Evolutionary conservation across 129 eudicot genomes (phyloP), one percentile per base, ranked within the genome.

Genomic region (Escallonia rubra): DNA sequence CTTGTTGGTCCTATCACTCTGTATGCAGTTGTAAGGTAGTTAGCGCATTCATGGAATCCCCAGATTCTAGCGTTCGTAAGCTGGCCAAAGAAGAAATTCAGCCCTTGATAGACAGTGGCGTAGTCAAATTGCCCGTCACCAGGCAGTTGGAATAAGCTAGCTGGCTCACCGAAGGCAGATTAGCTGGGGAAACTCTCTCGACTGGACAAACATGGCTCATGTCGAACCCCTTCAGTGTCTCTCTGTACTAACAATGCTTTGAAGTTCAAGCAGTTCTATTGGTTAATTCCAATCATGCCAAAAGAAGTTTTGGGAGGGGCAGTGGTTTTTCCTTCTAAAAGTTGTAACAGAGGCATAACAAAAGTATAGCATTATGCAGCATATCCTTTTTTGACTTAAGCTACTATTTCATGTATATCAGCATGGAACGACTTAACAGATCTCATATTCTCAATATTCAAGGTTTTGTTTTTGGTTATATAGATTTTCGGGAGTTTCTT

Each of bases 1-100:
- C 57, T 63, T 66, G 52, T 67, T 63, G 4, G 13, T 16, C 15
- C 2, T 43, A 42, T 72, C 12, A 8, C 62, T 7, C 7, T 66
- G 44, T 68, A 72, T 74, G 65, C 81, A 93, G 96, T 59, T 75
- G 87, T 4, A 90, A 87, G 81, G 90, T 90, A 4, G 72, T 90
- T 54, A 48, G 77, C 58, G 97, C 98, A 11, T 93, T 75, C 65
- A 40, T 89, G 78, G 96, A 93, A 68, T 78, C 90, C 53, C 67
- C 86, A 7, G 79, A 93, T 74, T 42, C 91, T 5, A 41, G 45
- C 38, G 82, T 86, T 55, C 75, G 72, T 4, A 70, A 78, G 67
- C 63, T 84, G 67, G 92, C 95, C 38, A 82, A 66, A 63, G 42
- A 85, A 76, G 98, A 93, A 79, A 59, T 93, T 82, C 84, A 82